These are phyloP conservation scores for Cryomyces minteri DNA, from an alignment of 495 filamentous ascomycete genomes.

Conservation along the genomic window DNA sequence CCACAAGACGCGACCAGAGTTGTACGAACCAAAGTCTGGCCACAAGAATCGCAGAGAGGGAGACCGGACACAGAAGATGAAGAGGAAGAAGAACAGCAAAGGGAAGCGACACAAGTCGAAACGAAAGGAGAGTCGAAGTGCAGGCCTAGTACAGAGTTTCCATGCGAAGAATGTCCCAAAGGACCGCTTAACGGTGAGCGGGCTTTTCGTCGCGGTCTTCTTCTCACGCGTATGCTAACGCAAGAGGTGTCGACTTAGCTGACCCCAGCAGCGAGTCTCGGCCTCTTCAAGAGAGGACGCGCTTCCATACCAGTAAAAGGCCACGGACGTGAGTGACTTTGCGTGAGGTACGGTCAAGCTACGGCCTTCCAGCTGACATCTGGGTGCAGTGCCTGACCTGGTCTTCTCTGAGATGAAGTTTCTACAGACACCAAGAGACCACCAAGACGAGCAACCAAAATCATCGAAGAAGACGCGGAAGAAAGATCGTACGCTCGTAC, in stretches of 20 bases:
- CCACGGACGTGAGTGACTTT: conserved; percentile 23
- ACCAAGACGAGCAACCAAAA: conserved; percentile 8
- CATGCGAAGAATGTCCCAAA: conserved; percentile 41
- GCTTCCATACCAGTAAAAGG: conserved; percentile 37
- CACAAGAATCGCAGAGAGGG: too few species aligned
- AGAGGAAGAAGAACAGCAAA: conserved; percentile 11
- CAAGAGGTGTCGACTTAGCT: conserved; percentile 25
- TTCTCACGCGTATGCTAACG: conserved; percentile 9
- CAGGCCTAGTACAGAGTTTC: conserved; percentile 41
- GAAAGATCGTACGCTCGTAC: conserved; percentile 10
- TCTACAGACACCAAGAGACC: conserved; percentile 23
- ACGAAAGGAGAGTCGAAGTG: conserved; percentile 22
- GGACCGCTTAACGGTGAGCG: conserved; percentile 25
- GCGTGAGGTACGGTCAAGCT: not conserved
- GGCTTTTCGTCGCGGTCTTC: not conserved
- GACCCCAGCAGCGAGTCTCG: conserved; percentile 30
- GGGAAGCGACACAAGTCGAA: conserved; percentile 16
- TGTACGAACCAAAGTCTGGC: conserved; percentile 24
- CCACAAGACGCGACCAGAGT: conserved; percentile 16
- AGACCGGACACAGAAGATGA: conserved; percentile 18
- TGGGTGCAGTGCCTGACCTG: conserved; percentile 37
- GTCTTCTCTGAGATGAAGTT: conserved; percentile 53
- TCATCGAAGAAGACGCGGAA: conserved; percentile 9
- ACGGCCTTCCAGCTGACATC: too few species aligned
- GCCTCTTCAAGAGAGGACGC: conserved; percentile 55